phyloP scores from a whole-genome alignment of 176 grass and related monocot genomes.

The Cocos nucifera region DNA sequence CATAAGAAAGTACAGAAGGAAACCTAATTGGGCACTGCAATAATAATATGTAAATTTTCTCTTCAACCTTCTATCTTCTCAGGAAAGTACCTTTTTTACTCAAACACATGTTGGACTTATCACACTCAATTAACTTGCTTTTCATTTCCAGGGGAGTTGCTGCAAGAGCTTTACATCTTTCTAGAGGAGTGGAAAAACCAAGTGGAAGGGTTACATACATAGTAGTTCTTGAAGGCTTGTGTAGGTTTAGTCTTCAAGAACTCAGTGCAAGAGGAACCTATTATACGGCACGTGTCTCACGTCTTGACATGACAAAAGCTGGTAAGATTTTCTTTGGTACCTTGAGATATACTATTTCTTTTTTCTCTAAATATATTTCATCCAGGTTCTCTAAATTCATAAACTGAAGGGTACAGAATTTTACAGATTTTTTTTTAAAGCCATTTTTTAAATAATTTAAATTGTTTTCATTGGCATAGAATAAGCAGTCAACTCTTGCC shows the following conservation, averaged over 20 bases:
- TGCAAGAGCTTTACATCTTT: conserved; percentile 97
- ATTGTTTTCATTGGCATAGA: too few species aligned
- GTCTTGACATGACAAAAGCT: conserved; percentile 88
- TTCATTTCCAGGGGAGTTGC: conserved; percentile 71
- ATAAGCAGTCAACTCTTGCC: too few species aligned
- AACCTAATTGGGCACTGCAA: too few species aligned
- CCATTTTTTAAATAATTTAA: too few species aligned
- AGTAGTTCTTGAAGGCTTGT: conserved; percentile 96
- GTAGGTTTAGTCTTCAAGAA: conserved; percentile 91
- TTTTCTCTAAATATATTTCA: too few species aligned
- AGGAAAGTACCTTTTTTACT: too few species aligned
- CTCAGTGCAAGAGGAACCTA: conserved; percentile 80
- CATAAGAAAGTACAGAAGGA: too few species aligned
- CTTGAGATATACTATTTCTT: background rate
- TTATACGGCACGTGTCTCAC: conserved; percentile 73
- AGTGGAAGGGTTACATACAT: conserved; percentile 92
- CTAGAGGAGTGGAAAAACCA: conserved; percentile 96
- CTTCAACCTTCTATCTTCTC: too few species aligned
- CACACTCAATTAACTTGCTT: conserved; percentile 1
- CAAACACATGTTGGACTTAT: background rate
- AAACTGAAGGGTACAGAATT: too few species aligned
- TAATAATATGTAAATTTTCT: too few species aligned
- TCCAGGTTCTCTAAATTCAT: too few species aligned
- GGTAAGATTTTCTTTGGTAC: conserved; percentile 33
- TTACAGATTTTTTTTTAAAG: too few species aligned